Evolutionary conservation across 257 asterid genomes (phyloP).

Genomic region (Solanum bulbocastanum): DNA sequence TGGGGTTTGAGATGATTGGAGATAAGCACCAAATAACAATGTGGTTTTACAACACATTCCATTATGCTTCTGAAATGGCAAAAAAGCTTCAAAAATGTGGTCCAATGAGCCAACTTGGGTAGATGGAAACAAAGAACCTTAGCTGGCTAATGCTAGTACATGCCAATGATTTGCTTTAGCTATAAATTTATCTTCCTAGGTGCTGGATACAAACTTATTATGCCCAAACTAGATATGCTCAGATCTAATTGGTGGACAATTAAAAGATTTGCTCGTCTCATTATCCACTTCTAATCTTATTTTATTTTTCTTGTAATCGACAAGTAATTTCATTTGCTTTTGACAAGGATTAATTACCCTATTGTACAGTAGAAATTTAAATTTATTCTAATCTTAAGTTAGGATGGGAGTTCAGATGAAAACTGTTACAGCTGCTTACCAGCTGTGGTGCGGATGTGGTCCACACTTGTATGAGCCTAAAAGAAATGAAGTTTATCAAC

Average conservation of each 20-base stretch:
- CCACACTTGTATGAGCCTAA: not conserved
- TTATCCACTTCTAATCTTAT: not conserved
- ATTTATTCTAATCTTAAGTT: not conserved
- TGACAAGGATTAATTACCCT: not conserved
- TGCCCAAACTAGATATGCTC: not conserved
- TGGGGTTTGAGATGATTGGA: not conserved
- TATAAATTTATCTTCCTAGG: not conserved
- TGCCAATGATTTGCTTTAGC: conserved; percentile 1
- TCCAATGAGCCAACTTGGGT: conserved; percentile 4
- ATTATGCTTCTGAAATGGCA: not conserved
- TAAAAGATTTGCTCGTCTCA: conserved; percentile 4
- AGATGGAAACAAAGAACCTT: not conserved
- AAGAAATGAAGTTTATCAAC: not conserved
- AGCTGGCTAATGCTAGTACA: conserved; percentile 2
- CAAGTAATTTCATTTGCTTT: not conserved
- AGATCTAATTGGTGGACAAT: not conserved
- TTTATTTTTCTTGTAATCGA: not conserved
- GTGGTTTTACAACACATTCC: not conserved
- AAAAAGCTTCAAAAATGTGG: not conserved
- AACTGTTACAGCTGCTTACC: not conserved
- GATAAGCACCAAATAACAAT: not conserved
- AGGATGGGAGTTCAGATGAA: not conserved
- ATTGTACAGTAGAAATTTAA: not conserved
- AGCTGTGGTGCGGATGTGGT: not conserved
- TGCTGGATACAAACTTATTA: not conserved